phyloP scores from a whole-genome alignment of 1,284 basidiomycete species.

The Moniliophthora roreri region DNA sequence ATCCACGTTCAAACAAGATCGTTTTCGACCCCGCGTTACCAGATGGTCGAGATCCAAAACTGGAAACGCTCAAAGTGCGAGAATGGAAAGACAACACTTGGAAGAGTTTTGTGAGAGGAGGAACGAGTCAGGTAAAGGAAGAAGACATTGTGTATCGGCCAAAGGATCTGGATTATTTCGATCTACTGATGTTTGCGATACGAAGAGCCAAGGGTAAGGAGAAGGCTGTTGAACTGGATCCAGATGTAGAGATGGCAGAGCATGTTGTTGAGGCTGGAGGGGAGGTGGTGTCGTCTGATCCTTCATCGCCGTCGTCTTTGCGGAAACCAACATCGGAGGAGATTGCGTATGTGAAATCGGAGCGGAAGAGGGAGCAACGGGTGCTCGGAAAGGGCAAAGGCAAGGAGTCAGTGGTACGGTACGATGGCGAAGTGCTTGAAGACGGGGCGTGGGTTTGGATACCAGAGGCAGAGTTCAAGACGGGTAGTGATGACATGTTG shows the following conservation, averaged over 20 bases:
- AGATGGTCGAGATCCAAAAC: not conserved
- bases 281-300: conserved; percentile 31
- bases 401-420: conserved; percentile 56
- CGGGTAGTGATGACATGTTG: not conserved
- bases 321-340: not conserved
- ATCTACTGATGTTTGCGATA: not conserved
- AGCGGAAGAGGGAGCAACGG: conserved; percentile 46
- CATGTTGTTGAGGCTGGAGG: conserved; percentile 50
- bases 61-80: conserved; percentile 31
- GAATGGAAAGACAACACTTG: conserved; percentile 5
- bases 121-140: not conserved
- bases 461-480: conserved; percentile 2
- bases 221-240: conserved; percentile 59
- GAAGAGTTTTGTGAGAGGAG: conserved; percentile 1
- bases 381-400: conserved; percentile 64
- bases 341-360: conserved; percentile 43
- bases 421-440: conserved; percentile 54
- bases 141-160: not conserved
- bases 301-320: not conserved
- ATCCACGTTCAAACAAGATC: conserved; percentile 50
- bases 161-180: not conserved
- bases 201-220: conserved; percentile 5
- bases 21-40: conserved; percentile 56
- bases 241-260: conserved; percentile 54
- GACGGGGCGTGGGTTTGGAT: conserved; percentile 34